Percentiles rank a stretch among this genome's conserved stretches.
phyloP scores from a whole-genome alignment of 352 stramenopile genomes.

The Phytophthora podocarpi region DNA sequence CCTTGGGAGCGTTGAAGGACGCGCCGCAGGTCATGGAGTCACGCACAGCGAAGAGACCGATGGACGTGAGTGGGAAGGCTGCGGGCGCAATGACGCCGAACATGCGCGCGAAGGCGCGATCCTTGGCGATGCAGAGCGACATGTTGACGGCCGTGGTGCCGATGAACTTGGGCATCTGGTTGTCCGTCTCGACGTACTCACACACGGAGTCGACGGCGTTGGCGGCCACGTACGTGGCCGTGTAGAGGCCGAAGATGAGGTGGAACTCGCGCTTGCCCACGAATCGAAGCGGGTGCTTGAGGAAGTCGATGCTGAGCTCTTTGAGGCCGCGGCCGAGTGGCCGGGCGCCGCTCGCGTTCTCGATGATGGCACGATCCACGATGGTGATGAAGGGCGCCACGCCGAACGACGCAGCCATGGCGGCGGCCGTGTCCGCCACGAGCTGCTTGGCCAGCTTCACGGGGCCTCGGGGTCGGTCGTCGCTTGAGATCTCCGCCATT shows the following conservation, averaged over 20 bases:
- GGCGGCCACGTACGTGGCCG: constrained; percentile 87
- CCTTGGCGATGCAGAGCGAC: constrained; percentile 91
- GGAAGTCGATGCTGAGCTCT: constrained; percentile 61
- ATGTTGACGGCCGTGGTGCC: constrained; percentile 91
- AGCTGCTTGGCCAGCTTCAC: constrained; percentile 58
- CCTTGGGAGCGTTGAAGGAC: constrained; percentile 87
- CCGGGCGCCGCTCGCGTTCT: constrained; percentile 84
- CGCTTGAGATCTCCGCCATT: constrained; percentile 31
- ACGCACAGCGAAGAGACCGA: constrained; percentile 87
- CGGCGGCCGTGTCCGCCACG: constrained; percentile 60
- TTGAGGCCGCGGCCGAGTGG: constrained; percentile 67
- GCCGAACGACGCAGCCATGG: constrained; percentile 66
- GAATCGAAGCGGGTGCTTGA: constrained; percentile 80
- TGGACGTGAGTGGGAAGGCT: constrained; percentile 77
- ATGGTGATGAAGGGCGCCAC: constrained; percentile 90
- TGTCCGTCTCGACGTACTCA: constrained; percentile 74
- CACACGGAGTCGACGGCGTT: constrained; percentile 89
- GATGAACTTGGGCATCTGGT: constrained; percentile 89
- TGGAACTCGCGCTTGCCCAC: constrained; percentile 87
- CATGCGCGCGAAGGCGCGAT: constrained; percentile 91
- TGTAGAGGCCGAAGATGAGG: constrained; percentile 91
- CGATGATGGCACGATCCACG: constrained; percentile 90
- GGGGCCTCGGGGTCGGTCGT: constrained; percentile 1
- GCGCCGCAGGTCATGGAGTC: constrained; percentile 87
- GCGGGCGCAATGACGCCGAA: constrained; percentile 85